phyloP scores from a whole-genome alignment of 139 green algal species.

The Yamagishiella unicocca region DNA sequence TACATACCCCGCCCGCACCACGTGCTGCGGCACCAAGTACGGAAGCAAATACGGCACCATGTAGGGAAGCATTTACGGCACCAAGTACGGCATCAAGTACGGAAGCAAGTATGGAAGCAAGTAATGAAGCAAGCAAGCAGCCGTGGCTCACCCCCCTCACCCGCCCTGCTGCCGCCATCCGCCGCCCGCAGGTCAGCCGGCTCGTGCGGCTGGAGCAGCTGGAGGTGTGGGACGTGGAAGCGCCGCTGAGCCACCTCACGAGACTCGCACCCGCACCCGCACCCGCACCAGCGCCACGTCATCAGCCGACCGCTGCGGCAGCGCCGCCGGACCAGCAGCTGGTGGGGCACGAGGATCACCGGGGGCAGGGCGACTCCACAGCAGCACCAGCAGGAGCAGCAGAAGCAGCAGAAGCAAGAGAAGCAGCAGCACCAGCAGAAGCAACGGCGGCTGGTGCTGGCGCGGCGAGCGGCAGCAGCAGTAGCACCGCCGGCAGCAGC shows the following conservation, averaged over 20 bases:
- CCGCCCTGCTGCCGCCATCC: no score
- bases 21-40: no score
- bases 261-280: neutral
- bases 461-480: neutral
- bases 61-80: no score
- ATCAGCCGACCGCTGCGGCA: neutral
- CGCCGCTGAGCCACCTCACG: neutral
- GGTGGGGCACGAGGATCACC: neutral
- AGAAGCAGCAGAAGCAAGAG: neutral
- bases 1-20: no score
- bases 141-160: no score
- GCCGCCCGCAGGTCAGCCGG: neutral
- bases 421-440: neutral
- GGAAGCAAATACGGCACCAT: no score
- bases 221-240: conserved; percentile 46
- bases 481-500: neutral
- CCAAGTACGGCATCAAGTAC: no score
- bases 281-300: neutral
- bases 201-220: conserved; percentile 25
- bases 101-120: no score
- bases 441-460: neutral
- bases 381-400: neutral
- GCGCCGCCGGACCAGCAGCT: neutral
- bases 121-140: no score
- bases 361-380: neutral